Conservation (phyloP, 2,329 filamentous ascomycete species). For the Achaetomium macrosporum region DNA sequence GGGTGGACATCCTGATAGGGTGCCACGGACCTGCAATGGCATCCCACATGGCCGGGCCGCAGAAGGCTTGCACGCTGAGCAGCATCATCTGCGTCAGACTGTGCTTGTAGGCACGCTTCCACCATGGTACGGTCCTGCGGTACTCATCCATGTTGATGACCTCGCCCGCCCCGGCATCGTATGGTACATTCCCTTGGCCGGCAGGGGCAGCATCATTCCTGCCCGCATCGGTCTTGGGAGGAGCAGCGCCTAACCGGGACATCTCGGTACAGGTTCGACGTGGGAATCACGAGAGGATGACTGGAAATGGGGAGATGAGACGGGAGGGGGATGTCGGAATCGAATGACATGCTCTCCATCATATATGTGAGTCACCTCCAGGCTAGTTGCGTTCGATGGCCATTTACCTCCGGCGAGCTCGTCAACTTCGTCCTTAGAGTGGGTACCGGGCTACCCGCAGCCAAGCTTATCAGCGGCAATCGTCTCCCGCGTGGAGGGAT, state of each 20-base stretch:
- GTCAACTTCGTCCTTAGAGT: too few species aligned
- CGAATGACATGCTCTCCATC: too few species aligned
- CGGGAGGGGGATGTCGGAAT: too few species aligned
- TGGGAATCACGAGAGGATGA: too few species aligned
- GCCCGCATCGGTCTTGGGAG: too few species aligned
- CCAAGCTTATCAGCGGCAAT: background rate
- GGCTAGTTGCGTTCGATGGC: too few species aligned
- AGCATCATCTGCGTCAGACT: conserved; percentile 1
- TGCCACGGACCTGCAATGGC: background rate
- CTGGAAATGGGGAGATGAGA: too few species aligned
- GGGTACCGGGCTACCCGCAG: background rate
- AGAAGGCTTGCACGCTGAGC: background rate
- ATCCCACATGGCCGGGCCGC: background rate
- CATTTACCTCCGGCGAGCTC: too few species aligned
- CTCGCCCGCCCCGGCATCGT: background rate
- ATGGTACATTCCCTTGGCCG: background rate
- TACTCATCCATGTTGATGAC: background rate
- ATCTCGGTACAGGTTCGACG: too few species aligned
- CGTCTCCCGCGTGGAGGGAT: background rate
- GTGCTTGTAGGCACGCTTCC: background rate
- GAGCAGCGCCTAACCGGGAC: too few species aligned
- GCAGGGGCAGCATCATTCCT: too few species aligned
- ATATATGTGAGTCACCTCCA: too few species aligned
- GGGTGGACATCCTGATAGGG: background rate
- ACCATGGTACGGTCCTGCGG: background rate